Evolutionary conservation across 1,284 basidiomycete genomes (phyloP), one percentile per base, ranked within the genome.

Genomic region (Cerrena zonata): DNA sequence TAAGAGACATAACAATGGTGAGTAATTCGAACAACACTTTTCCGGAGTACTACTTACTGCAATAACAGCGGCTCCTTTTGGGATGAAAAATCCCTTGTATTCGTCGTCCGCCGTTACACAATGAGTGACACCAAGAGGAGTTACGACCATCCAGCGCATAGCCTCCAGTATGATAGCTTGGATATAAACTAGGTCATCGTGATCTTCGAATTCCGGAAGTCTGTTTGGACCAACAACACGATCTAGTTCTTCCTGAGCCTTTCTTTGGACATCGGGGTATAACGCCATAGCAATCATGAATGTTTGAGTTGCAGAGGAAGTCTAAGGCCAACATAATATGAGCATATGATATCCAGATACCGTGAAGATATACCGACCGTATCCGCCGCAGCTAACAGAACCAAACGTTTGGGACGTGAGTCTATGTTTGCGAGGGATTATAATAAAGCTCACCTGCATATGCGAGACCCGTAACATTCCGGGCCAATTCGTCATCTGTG

Each of bases 81-180:
- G 51, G 27, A 53, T 45, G n/a, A 19, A 45, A 38, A 46, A 48
- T 12, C 51, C 50, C 7, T 52, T 47, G 25, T 52, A 52, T 18
- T 48, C 51, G 34, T 52, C 51, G 19, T 52, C 51, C 3, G 15
- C 26, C 40, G 47, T 48, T 7, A 36, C 18, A 2, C 19, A 24
- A 45, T 49, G 51, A n/a, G 51, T 39, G 10, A 52, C 39, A 11
- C 30, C 34, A 15, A 52, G n/a, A 3, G 51, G 51, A 7, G 37
- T 15, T 13, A 40, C 51, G 15, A 45, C 46, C 13, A 37, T 34
- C 51, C 51, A 52, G n/a, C 50, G 36, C 50, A 48, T 36, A 7
- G 24, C 19, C 43, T 51, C 50, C 25, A 48, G 4, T n/a, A 40
- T n/a, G 11, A 51, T 27, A 24, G 50, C 50, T n/a, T 30, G 50